These are phyloP conservation scores for Xylariaceae sp. DNA, from an alignment of 2,329 filamentous ascomycete genomes.

Conservation along the genomic window DNA sequence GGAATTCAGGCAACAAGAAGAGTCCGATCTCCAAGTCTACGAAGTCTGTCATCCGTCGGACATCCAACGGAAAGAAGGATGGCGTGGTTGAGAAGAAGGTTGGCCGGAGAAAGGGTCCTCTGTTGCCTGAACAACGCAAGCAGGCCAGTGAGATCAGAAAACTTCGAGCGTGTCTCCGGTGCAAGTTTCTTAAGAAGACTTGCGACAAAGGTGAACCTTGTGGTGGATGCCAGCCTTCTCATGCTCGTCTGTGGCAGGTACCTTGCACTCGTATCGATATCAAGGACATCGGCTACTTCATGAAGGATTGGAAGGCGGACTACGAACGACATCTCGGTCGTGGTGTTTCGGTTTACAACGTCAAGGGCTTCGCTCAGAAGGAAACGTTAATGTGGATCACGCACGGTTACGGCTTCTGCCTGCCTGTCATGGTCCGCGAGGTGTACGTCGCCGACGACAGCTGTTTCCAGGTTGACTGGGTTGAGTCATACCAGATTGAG, in stretches of 20 bases:
- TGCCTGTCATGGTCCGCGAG: conserved; percentile 89
- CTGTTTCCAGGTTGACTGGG: conserved; percentile 92
- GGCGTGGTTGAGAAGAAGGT: conserved; percentile 81
- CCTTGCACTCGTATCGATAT: conserved; percentile 97
- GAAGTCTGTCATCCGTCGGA: conserved; percentile 79
- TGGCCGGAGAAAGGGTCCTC: conserved; percentile 80
- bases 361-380: conserved; percentile 73
- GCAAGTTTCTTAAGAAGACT: conserved; percentile 99
- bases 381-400: conserved; percentile 82
- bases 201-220: conserved; percentile 97
- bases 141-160: conserved; percentile 97
- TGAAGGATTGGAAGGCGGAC: conserved; percentile 99
- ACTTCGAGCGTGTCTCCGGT: conserved; percentile 84
- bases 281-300: conserved; percentile 97
- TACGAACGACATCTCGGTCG: conserved; percentile 85
- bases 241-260: conserved; percentile 94
- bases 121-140: conserved; percentile 89
- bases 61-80: conserved; percentile 72
- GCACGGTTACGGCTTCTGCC: conserved; percentile 88
- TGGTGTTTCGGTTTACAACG: conserved; percentile 87
- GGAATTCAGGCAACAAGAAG: conserved; percentile 66
- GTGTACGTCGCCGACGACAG: conserved; percentile 88
- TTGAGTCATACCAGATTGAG: conserved; percentile 65
- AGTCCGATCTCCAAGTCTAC: conserved; percentile 76
- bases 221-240: conserved; percentile 89